These are phyloP conservation scores for Effrenium voratum DNA, from an alignment of 73 alveolate species.

Conservation along the genomic window DNA sequence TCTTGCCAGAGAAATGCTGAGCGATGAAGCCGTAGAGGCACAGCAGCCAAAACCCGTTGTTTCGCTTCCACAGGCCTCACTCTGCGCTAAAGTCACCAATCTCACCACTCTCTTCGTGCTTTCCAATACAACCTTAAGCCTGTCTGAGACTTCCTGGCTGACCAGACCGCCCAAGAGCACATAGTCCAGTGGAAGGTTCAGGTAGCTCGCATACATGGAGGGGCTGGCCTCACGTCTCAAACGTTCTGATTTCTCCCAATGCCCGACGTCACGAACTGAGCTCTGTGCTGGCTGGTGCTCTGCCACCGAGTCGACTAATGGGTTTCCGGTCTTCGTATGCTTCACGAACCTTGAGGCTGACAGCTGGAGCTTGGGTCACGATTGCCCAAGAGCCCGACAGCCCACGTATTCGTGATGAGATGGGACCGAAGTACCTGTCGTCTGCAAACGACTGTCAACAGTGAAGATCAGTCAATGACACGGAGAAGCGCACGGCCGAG, in stretches of 20 bases:
- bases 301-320: slow-evolving; percentile 87
- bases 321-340: slow-evolving; percentile 93
- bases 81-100: too few relatives aligned
- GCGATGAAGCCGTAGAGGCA: slow-evolving; percentile 84
- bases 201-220: slow-evolving; percentile 83
- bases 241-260: background rate
- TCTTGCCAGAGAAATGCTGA: slow-evolving; percentile 84
- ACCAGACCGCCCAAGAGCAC: slow-evolving; percentile 78
- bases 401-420: slow-evolving; percentile 90
- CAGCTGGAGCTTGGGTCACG: too few relatives aligned
- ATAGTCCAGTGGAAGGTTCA: slow-evolving; percentile 88
- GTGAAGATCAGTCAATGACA: too few relatives aligned
- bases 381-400: background rate
- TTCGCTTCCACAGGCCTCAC: slow-evolving; percentile 68
- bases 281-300: slow-evolving; percentile 84
- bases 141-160: background rate
- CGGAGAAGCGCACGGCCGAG: background rate
- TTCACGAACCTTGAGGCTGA: slow-evolving; percentile 68
- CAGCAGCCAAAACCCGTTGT: slow-evolving; percentile 75
- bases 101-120: too few relatives aligned
- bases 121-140: too few relatives aligned
- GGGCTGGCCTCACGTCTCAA: slow-evolving; percentile 58
- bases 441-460: background rate
- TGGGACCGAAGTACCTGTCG: slow-evolving; percentile 87
- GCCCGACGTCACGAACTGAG: background rate